Evolutionary conservation across 2,329 filamentous ascomycete genomes (phyloP), one percentile per base, ranked within the genome.

Genomic region (Chaetomium sp.): DNA sequence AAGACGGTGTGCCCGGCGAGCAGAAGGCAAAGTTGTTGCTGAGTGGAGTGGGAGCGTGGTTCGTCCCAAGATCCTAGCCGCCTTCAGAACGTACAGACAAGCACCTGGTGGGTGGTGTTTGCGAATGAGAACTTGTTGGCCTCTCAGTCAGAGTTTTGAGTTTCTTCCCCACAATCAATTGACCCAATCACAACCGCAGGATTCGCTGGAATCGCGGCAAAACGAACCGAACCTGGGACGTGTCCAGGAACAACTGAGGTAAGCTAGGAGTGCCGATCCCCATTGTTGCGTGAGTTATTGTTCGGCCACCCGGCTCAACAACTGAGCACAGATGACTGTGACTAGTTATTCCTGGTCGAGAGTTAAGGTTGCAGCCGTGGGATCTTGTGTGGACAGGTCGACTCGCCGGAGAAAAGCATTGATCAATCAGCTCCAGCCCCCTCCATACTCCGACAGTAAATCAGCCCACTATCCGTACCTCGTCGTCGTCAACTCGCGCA

Each of bases 171-270:
- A 65, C 62, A 65, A 34, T 61, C 45, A 42, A 9, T 19, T 41
- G 37, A 46, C 3, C 64, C 64, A 66, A 64, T 60, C 54, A 60
- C 55, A 59, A 32, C 12, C 49, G 60, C 59, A 61, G 53, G n/a
- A 37, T 44, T 53, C 38, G 55, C 56, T 63, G 63, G 64, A 62
- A 65, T 53, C 47, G 61, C 64, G 64, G 64, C 64, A 63, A 63
- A 64, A 56, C 58, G 59, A 64, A 61, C 62, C 63, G 54, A 56
- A 54, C 48, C 51, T 50, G 33, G 49, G 27, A 43, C 49, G 32
- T 35, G 37, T 36, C 33, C 47, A 9, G 10, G 38, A 14, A 37
- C 47, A 6, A 10, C 19, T 49, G 40, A 49, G 36, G 27, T 36
- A 34, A 47, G 34, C 35, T 27, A 32, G 6, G 27, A 41, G 11